phyloP scores from a whole-genome alignment of 345 rosid genomes.

The Eucalyptus rudis region DNA sequence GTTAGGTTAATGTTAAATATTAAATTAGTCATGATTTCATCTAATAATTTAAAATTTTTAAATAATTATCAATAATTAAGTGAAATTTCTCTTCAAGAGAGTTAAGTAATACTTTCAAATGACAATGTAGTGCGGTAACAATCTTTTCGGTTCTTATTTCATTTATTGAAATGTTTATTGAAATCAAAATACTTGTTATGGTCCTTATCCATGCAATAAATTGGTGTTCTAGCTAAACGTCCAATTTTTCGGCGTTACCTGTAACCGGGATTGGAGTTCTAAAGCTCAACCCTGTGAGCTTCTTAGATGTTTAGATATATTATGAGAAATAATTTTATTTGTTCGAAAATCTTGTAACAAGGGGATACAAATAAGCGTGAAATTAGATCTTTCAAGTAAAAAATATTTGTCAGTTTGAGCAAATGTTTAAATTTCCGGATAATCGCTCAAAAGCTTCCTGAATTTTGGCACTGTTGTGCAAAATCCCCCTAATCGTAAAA shows the following conservation, averaged over 20 bases:
- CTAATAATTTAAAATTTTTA: background rate
- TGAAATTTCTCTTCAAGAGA: background rate
- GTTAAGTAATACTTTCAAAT: background rate
- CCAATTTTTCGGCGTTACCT: background rate
- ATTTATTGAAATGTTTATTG: background rate
- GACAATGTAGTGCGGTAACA: background rate
- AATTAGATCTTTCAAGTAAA: background rate
- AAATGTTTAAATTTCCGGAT: background rate
- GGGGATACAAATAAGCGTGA: background rate
- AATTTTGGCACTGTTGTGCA: background rate
- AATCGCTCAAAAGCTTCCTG: background rate
- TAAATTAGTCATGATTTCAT: background rate
- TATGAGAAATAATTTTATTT: background rate
- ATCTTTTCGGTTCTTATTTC: background rate
- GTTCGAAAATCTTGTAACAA: background rate
- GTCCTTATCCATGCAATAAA: background rate
- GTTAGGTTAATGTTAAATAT: background rate
- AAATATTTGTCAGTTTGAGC: background rate
- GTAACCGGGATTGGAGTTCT: background rate
- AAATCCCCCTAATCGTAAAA: background rate
- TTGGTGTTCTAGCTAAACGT: background rate
- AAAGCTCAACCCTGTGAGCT: background rate
- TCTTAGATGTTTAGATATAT: background rate
- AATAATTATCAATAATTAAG: background rate
- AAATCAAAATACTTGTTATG: background rate